phyloP scores from a whole-genome alignment of 1,139 yeast species.

The Candida pseudoviswanathii region DNA sequence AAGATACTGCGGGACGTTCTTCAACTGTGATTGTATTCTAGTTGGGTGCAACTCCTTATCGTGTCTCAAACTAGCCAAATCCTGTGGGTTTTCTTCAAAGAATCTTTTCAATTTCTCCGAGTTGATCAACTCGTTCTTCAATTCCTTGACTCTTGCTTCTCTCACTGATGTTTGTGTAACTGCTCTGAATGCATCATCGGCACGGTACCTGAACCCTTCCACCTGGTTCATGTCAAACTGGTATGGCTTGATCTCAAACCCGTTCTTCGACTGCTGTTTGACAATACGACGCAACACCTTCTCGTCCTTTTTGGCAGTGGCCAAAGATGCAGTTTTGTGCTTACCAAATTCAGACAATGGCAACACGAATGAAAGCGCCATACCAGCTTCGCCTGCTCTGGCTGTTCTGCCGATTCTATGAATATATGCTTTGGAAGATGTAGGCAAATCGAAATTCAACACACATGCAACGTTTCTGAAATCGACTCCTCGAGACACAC shows the following conservation, averaged over 20 bases:
- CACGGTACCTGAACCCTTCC: slow-evolving; percentile 94
- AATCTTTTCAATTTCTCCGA: slow-evolving; percentile 91
- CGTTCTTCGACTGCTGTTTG: slow-evolving; percentile 73
- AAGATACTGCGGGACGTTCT: slow-evolving; percentile 89
- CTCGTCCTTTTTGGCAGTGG: slow-evolving; percentile 81
- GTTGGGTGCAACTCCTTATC: slow-evolving; percentile 87
- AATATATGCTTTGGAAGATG: slow-evolving; percentile 84
- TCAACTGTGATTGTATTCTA: slow-evolving; percentile 81
- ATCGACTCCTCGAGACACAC: slow-evolving; percentile 97
- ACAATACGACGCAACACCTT: slow-evolving; percentile 76
- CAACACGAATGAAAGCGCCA: slow-evolving; percentile 90
- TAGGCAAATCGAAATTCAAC: slow-evolving; percentile 90
- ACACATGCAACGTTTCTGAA: slow-evolving; percentile 97
- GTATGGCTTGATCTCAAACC: slow-evolving; percentile 78
- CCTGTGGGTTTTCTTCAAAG: slow-evolving; percentile 98
- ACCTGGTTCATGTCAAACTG: slow-evolving; percentile 91
- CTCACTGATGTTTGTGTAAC: slow-evolving; percentile 88
- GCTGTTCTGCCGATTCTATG: slow-evolving; percentile 98
- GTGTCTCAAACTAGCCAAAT: slow-evolving; percentile 83
- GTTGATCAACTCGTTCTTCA: slow-evolving; percentile 82
- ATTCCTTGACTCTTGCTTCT: slow-evolving; percentile 91
- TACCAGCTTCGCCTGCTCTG: slow-evolving; percentile 94
- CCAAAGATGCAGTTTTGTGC: slow-evolving; percentile 76
- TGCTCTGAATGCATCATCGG: slow-evolving; percentile 96
- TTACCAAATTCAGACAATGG: slow-evolving; percentile 84